Conservation (phyloP, 257 asterid genomes). For the Scutellaria barbata region DNA sequence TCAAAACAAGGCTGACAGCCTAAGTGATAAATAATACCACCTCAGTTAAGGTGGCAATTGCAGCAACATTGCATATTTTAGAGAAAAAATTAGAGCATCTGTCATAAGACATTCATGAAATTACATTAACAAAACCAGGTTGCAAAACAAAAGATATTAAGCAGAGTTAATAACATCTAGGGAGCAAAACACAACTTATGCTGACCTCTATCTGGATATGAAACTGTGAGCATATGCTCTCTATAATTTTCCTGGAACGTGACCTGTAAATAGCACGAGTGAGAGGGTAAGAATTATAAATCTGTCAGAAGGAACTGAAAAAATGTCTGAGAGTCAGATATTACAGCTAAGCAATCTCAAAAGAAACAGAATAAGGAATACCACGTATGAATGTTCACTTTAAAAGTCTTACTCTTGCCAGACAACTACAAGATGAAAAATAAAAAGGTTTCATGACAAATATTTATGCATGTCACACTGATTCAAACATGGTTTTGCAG, state of each 20-base stretch:
- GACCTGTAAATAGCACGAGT: slow-evolving; percentile 59
- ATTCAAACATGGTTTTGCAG: neutral
- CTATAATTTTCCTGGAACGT: slow-evolving; percentile 68
- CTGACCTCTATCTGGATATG: slow-evolving; percentile 76
- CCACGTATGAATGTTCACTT: slow-evolving; percentile 2
- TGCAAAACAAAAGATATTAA: slow-evolving; percentile 13
- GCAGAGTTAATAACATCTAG: slow-evolving; percentile 16
- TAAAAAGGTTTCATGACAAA: slow-evolving; percentile 26
- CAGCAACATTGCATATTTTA: slow-evolving; percentile 18
- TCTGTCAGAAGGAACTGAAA: slow-evolving; percentile 22
- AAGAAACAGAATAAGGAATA: slow-evolving; percentile 21
- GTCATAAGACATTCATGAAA: slow-evolving; percentile 4
- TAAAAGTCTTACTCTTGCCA: neutral
- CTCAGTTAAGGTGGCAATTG: slow-evolving; percentile 31
- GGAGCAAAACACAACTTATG: slow-evolving; percentile 25
- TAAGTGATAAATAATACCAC: slow-evolving; percentile 28
- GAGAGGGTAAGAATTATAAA: slow-evolving; percentile 21
- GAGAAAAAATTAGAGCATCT: neutral
- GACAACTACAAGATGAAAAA: slow-evolving; percentile 9
- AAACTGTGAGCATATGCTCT: slow-evolving; percentile 62
- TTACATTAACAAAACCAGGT: slow-evolving; percentile 16
- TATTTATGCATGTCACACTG: neutral
- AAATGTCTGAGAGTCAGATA: slow-evolving; percentile 16
- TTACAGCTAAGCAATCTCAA: slow-evolving; percentile 23
- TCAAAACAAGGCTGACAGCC: slow-evolving; percentile 24